phyloP scores from a whole-genome alignment of 352 stramenopile species.

The Pythium aphanidermatum region DNA sequence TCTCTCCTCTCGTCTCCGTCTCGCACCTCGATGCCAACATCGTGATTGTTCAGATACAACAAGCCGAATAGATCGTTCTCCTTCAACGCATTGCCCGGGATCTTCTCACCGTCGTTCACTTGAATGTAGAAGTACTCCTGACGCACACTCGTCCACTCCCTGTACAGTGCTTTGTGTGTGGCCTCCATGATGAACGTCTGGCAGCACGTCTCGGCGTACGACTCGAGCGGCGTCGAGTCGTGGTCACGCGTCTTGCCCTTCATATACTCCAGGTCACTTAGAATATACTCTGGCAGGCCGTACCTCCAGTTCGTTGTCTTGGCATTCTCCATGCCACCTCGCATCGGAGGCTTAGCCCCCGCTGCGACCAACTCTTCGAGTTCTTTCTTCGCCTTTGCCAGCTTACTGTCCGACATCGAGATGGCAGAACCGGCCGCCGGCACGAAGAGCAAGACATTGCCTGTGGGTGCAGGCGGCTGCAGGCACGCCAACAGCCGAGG shows the following conservation, averaged over 20 bases:
- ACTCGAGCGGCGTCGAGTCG: constrained; percentile 53
- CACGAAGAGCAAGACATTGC: constrained; percentile 72
- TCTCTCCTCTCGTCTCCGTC: constrained; percentile 40
- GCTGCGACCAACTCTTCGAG: constrained; percentile 42
- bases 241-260: constrained; percentile 48
- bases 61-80: constrained; percentile 71
- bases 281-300: constrained; percentile 56
- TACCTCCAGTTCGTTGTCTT: constrained; percentile 54
- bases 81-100: constrained; percentile 32
- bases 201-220: constrained; percentile 64
- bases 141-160: constrained; percentile 54
- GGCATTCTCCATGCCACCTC: constrained; percentile 24
- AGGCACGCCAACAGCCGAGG: too few species aligned
- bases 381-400: constrained; percentile 51
- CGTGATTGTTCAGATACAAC: constrained; percentile 41
- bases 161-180: constrained; percentile 54
- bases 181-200: constrained; percentile 81
- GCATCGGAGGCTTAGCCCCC: constrained; percentile 49
- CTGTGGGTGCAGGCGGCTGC: too few species aligned
- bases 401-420: constrained; percentile 53
- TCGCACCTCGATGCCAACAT: constrained; percentile 24
- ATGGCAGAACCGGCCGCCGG: constrained; percentile 58
- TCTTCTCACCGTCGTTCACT: constrained; percentile 53
- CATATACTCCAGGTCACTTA: constrained; percentile 74
- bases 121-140: constrained; percentile 61